Base-by-base conservation (phyloP, 768 basidiomycete species). In the Kwoniella heveanensis region DNA sequence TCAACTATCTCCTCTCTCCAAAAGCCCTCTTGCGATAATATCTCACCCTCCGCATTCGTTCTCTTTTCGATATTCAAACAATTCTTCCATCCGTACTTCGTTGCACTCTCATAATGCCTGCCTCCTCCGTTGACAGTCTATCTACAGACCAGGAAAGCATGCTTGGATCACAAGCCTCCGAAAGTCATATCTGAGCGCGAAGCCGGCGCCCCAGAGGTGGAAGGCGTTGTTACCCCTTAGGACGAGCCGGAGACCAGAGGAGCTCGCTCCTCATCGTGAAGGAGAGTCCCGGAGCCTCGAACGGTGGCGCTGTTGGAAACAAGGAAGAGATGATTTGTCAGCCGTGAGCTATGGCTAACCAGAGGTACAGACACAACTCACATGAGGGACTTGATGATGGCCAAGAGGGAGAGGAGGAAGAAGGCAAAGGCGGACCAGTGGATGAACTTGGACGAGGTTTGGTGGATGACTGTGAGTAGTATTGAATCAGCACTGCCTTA, bases 401-500 rank as follows among this genome's bases (percentile, higher is more conserved):
- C 92, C 65, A 95, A 80, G 67, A 92, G 84, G 27, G 91, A 86
- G 58, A 98, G 82, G 77, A 95, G 86, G 78, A 92, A 86, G 73
- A 92, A 92, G 2, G 80, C 91, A 59, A 97, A 85, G 13, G 93
- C 86, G 39, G 85, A 83, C 92, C 92, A 98, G 81, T 94, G 92
- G 69, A 97, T 87, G 82, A 97, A 94, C 54, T 82, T 84, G 60
- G 85, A 84, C 37, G 83, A 80, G 87, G 75, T 90, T 74, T 81
- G 79, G 64, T 75, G 72, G 49, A 71, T 76, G 66, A 74, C 75
- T 65, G 36, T 3, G 48, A 32, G 32, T 32, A 5, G 32, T 32
- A 13, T 5, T 32, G 32, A 13, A 13, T 32, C 13, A 13, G 46
- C n/a, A n/a, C n/a, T n/a, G n/a, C n/a, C n/a, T n/a, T n/a, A n/a